A percentile compares a stretch with the other conserved stretches of the same genome.
Conservation (phyloP, 352 stramenopile genomes). For the Pythium periplocum region DNA sequence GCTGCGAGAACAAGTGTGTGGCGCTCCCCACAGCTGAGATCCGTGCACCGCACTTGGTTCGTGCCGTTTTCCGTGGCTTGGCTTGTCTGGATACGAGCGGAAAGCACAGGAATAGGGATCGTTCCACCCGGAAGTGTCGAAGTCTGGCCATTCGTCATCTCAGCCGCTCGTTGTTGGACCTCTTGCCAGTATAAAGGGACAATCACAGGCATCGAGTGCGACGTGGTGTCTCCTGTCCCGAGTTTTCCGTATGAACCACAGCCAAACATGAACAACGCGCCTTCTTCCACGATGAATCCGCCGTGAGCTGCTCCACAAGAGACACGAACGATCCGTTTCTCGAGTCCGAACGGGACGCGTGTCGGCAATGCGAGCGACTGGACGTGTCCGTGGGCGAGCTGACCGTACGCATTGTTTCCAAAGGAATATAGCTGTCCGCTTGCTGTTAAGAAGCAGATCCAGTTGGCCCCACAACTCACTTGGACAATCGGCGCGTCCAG, state of each 20-base stretch:
- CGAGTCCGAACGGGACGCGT: slow-evolving; percentile 25
- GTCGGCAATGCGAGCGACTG: slow-evolving; percentile 15
- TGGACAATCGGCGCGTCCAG: slow-evolving; percentile 39
- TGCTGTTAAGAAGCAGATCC: slow-evolving; percentile 43
- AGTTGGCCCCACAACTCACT: slow-evolving; percentile 41
- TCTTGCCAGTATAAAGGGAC: slow-evolving; percentile 37
- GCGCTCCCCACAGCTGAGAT: slow-evolving; percentile 64
- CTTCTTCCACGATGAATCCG: slow-evolving; percentile 51
- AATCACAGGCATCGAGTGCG: slow-evolving; percentile 19
- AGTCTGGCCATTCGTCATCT: no score
- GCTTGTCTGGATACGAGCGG: no score
- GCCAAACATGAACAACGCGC: slow-evolving; percentile 65
- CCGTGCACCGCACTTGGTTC: slow-evolving; percentile 41
- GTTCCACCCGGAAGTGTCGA: slow-evolving; percentile 4
- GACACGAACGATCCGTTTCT: slow-evolving; percentile 31
- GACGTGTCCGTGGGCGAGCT: slow-evolving; percentile 48
- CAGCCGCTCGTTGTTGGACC: slow-evolving; percentile 12
- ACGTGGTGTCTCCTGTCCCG: slow-evolving; percentile 27
- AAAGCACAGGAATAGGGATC: no score
- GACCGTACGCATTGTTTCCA: slow-evolving; percentile 50
- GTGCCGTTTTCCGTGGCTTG: slow-evolving; percentile 10
- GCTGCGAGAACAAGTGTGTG: slow-evolving; percentile 48
- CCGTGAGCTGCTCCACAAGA: slow-evolving; percentile 52
- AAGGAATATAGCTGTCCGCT: slow-evolving; percentile 43
- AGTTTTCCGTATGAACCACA: slow-evolving; percentile 55